These are phyloP conservation scores for Madurella fahalii DNA, from an alignment of 2,329 filamentous ascomycete genomes.

Conservation along the genomic window DNA sequence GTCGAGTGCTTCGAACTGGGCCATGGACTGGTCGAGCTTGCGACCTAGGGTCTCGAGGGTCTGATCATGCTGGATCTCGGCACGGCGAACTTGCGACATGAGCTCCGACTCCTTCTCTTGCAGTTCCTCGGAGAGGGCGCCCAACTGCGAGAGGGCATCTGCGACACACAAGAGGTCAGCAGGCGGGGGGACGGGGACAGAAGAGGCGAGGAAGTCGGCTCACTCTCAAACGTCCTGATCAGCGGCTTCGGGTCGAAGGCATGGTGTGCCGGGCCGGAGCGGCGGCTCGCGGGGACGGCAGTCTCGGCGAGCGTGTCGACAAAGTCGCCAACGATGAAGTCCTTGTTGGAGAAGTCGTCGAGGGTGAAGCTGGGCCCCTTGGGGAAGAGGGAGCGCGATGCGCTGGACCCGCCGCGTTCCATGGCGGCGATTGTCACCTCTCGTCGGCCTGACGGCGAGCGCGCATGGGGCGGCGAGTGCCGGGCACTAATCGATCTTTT, in stretches of 20 bases:
- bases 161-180: constrained; percentile 26
- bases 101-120: constrained; percentile 89
- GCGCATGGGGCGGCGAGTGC: constrained; percentile 11
- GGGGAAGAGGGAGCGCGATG: constrained; percentile 66
- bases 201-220: background rate
- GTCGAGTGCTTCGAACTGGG: constrained; percentile 87
- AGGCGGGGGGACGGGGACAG: background rate
- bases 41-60: constrained; percentile 82
- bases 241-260: constrained; percentile 93
- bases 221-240: constrained; percentile 89
- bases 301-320: constrained; percentile 87
- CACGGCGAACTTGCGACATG: constrained; percentile 80
- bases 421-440: constrained; percentile 30
- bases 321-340: constrained; percentile 98
- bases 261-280: constrained; percentile 62
- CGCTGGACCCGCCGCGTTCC: constrained; percentile 40
- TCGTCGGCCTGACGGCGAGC: constrained; percentile 12
- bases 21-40: constrained; percentile 88
- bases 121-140: constrained; percentile 72
- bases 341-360: constrained; percentile 81
- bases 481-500: background rate
- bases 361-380: constrained; percentile 79
- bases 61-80: constrained; percentile 86
- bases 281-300: constrained; percentile 72
- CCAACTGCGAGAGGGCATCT: constrained; percentile 66